Base-by-base conservation (phyloP, 2,329 filamentous ascomycete genomes). In the Ophiostoma tasmaniense region DNA sequence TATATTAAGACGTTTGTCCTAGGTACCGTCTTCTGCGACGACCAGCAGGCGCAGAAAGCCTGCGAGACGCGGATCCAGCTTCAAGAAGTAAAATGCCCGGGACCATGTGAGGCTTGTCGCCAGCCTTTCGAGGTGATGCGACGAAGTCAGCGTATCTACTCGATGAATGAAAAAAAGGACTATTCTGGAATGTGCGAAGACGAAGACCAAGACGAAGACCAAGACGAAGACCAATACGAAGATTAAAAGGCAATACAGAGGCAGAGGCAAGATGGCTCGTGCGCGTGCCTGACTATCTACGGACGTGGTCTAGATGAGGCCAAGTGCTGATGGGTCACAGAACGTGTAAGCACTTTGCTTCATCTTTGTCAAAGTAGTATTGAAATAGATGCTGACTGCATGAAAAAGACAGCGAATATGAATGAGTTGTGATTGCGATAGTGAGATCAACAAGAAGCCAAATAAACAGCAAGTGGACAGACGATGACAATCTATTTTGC, bases 21-120 rank as follows among this genome's bases (percentile, higher is more conserved):
- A 7, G 61, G 68, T 35, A 67, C 68, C 35, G 66, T 61, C 30
- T 64, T 65, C 37, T 65, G 68, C 25, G 61, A 45, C 28, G 33
- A 25, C 1, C 65, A 37, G 17, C 55, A 62, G 28, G 22, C 25
- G n/a, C 55, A 67, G n/a, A 22, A 55, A 42, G 65, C 65, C 4
- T 67, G 65, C 33, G 42, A 64, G 30, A 22, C 42, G 17, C 28
- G 45, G 8, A 67, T 37, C 30, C 50, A 66, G 20, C 52, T 69
- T 17, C 52, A 52, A 11, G 65, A 69, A 33, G n/a, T 45, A 13
- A n/a, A 30, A 7, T 28, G 30, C 2, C 59, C 33, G n/a, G 68
- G 66, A 10, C 66, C 68, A 11, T 69, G 68, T 33, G 39, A 10
- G 22, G 50, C 42, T 3, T 69, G 68, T 28, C 64, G 64, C 7